These are phyloP conservation scores for Macaranga tanarius DNA, from an alignment of 441 rosid genomes.

Conservation along the genomic window DNA sequence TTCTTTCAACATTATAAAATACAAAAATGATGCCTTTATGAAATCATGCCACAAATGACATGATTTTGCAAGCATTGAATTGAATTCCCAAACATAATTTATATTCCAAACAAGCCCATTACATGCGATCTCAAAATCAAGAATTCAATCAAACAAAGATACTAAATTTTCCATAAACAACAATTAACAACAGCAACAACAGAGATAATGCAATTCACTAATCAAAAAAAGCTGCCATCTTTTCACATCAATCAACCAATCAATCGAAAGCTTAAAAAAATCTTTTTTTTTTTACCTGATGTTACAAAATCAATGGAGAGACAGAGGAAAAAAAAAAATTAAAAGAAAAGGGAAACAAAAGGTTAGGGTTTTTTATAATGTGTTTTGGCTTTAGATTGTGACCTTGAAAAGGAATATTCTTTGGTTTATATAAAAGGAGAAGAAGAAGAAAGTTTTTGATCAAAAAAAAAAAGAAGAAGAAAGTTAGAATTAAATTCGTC, in stretches of 20 bases:
- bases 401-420: conserved; percentile 37
- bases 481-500: conserved; percentile 16
- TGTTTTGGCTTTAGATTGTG: neutral
- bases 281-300: conserved; percentile 11
- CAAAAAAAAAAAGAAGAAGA: too few relatives aligned
- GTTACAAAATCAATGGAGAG: conserved; percentile 9
- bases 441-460: too few relatives aligned
- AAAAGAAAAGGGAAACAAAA: neutral
- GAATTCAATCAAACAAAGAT: too few relatives aligned
- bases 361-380: neutral
- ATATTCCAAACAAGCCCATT: too few relatives aligned
- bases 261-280: neutral
- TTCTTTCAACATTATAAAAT: too few relatives aligned
- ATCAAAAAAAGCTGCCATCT: neutral
- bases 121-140: too few relatives aligned
- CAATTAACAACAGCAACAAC: neutral
- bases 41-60: too few relatives aligned
- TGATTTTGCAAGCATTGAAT: too few relatives aligned
- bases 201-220: neutral
- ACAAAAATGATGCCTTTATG: too few relatives aligned
- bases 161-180: neutral
- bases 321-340: neutral
- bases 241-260: too few relatives aligned
- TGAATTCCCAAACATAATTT: too few relatives aligned
- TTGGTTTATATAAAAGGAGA: conserved; percentile 21